Base-by-base conservation (phyloP, 306 rosid genomes). In the Crotalaria pallida region DNA sequence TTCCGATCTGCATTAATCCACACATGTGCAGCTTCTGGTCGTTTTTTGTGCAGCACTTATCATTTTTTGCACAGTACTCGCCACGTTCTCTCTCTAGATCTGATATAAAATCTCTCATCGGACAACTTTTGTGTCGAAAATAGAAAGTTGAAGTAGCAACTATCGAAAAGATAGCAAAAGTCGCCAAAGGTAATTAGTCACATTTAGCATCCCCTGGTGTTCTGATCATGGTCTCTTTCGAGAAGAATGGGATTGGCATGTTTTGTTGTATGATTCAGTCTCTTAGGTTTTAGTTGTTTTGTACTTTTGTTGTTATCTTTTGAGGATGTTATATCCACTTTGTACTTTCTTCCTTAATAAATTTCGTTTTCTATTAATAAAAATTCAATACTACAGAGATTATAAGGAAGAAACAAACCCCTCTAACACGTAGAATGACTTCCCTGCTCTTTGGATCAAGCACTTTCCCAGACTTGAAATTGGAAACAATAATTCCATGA, bases 381-480 rank as follows among this genome's bases (percentile, higher is more conserved):
- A 36, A 10, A 29, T 57, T 73, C 55, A 67, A 40, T 21, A 34
- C 26, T 19, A 60, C 17, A 68, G 10, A 26, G n/a, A 13, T 38
- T 33, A 55, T 38, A 11, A 59, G 50, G 57, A 43, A 58, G 40
- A 57, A 52, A 75, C 81, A 17, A 66, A 89, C 97, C 97, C 47
- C 76, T 78, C 52, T 67, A 48, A 72, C 33, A 45, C 58, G 86
- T 44, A 90, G 43, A 68, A 88, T 34, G 52, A 80, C 79, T 58
- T 79, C 84, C 87, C 31, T 82, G 81, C 72, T 84, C 63, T 70
- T 63, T 43, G 87, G 96, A 80, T 78, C 76, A 69, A 90, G 69
- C 77, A 87, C 66, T 88, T 84, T 75, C 11, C 65, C 88, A 3
- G 94, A 88, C 36, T 85, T 86, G 67, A 90, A 81, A 52, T 70